A percentile compares a stretch with the other conserved stretches of the same genome.
phyloP scores from a whole-genome alignment of 768 basidiomycete species.

The Tephrocybe rancida region DNA sequence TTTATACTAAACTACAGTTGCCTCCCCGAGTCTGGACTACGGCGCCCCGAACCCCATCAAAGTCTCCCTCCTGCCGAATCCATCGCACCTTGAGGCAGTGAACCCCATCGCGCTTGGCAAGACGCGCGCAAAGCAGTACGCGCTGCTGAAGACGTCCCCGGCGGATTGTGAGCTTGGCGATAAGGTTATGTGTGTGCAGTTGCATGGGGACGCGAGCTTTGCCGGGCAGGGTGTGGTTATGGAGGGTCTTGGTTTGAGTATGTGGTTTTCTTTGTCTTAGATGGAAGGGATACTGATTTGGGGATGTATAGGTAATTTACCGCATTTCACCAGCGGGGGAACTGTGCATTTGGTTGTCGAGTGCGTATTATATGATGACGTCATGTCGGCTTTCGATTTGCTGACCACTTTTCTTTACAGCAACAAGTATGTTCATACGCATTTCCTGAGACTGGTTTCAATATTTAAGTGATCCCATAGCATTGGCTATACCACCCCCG shows the following conservation, averaged over 20 bases:
- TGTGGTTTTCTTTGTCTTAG: slow-evolving; percentile 24
- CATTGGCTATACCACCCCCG: slow-evolving; percentile 92
- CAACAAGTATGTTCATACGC: slow-evolving; percentile 50
- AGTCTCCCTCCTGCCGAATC: slow-evolving; percentile 59
- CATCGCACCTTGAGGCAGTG: slow-evolving; percentile 56
- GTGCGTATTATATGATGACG: slow-evolving; percentile 42
- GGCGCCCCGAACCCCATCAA: slow-evolving; percentile 54
- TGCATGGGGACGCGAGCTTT: slow-evolving; percentile 93
- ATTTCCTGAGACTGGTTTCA: neutral
- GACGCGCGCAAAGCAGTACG: slow-evolving; percentile 88
- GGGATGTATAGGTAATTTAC: slow-evolving; percentile 65
- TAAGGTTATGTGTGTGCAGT: slow-evolving; percentile 83
- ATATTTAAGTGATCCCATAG: slow-evolving; percentile 34
- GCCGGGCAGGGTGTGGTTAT: slow-evolving; percentile 90
- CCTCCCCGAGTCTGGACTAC: slow-evolving; percentile 68
- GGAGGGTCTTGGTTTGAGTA: slow-evolving; percentile 84
- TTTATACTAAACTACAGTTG: slow-evolving; percentile 19
- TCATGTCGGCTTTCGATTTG: neutral
- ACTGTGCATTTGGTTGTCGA: slow-evolving; percentile 91
- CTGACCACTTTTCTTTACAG: slow-evolving; percentile 29
- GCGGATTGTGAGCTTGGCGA: slow-evolving; percentile 59
- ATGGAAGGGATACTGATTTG: neutral
- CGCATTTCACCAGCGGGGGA: slow-evolving; percentile 90
- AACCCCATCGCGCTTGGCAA: slow-evolving; percentile 89
- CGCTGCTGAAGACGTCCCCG: slow-evolving; percentile 68